These are phyloP conservation scores for Linnemannia elongata DNA, from an alignment of 192 early-diverging fungal genomes.

Conservation along the genomic window DNA sequence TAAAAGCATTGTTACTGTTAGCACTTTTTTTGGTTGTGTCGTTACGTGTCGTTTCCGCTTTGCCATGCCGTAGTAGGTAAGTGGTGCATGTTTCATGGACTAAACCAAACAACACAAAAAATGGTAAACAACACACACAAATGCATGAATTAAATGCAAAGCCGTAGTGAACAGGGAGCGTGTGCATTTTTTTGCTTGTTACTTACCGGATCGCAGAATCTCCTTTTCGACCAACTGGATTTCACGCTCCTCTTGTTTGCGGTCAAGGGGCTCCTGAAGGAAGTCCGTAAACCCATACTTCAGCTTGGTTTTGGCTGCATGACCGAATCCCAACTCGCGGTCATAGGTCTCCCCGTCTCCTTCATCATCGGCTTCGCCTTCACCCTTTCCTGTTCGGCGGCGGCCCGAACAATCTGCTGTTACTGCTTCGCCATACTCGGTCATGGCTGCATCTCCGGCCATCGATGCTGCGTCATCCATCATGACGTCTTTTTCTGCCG, in stretches of 20 bases:
- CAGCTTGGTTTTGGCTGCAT: neutral
- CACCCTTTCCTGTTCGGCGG: neutral
- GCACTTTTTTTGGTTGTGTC: neutral
- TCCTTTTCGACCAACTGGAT: constrained; percentile 42
- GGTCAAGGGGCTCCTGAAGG: constrained; percentile 21
- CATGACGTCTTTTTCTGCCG: neutral
- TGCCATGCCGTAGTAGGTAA: neutral
- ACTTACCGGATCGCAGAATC: constrained; percentile 40
- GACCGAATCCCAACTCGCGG: neutral
- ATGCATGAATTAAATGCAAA: neutral
- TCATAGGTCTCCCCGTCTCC: neutral
- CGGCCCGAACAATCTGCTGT: neutral
- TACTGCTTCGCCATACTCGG: neutral
- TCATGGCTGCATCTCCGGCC: neutral
- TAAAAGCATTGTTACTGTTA: neutral
- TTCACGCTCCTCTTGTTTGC: constrained; percentile 27
- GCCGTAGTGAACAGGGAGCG: neutral
- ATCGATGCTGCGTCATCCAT: neutral
- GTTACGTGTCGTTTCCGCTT: neutral
- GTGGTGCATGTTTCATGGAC: neutral
- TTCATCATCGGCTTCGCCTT: neutral
- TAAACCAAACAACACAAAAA: neutral
- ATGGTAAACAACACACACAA: neutral
- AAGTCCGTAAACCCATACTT: constrained; percentile 19
- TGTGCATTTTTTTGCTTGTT: no score